Evolutionary conservation across 2,329 filamentous ascomycete species (phyloP).

Genomic region (Hymenoscyphus occultus): DNA sequence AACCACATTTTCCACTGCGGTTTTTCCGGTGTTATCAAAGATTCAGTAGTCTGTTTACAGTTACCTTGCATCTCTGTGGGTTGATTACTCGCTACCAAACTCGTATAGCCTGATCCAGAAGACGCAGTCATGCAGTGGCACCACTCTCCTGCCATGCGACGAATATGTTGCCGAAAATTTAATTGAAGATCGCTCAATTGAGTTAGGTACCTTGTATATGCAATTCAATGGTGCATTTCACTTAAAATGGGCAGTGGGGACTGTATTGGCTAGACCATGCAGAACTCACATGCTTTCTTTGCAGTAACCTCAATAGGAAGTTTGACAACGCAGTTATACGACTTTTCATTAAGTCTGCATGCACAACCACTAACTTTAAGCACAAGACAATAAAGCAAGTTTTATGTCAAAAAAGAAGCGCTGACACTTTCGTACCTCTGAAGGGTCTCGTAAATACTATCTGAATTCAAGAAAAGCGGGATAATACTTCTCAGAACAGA

Average conservation of each 20-base stretch:
- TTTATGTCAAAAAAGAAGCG: not conserved
- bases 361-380: not conserved
- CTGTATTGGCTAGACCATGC: not conserved
- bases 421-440: not conserved
- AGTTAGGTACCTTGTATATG: not conserved
- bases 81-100: not conserved
- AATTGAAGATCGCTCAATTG: not conserved
- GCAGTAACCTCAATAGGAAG: not conserved
- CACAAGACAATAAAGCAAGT: not conserved
- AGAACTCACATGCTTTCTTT: not conserved
- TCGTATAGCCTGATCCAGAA: constrained; percentile 1
- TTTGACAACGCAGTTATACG: not conserved
- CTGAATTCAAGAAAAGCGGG: not conserved
- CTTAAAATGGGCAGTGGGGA: not conserved
- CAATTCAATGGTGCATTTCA: not conserved
- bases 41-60: not conserved
- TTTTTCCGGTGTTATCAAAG: no score
- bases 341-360: not conserved
- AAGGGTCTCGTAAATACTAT: not conserved
- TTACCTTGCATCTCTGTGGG: not conserved
- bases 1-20: not conserved
- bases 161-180: not conserved
- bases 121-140: not conserved
- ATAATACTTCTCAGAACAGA: not conserved
- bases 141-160: not conserved